A percentile compares a stretch with the other conserved stretches of the same genome.
Conservation (phyloP, 176 grass and related monocot species). For the Musa itinerans region DNA sequence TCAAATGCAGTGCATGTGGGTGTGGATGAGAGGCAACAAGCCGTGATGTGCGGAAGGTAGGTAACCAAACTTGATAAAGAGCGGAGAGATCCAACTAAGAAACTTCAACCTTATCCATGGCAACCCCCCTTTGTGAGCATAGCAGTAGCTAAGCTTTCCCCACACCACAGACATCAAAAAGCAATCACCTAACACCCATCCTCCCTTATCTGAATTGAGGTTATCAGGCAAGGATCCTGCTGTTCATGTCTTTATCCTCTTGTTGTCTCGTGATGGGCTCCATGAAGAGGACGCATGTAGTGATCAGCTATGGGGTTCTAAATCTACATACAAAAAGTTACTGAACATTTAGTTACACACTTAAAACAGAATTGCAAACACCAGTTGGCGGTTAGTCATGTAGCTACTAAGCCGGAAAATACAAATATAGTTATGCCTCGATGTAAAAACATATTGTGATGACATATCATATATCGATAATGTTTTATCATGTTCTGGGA, state of each 20-base stretch:
- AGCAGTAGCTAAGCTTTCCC: not conserved
- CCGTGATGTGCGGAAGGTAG: not conserved
- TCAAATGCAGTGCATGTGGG: not conserved
- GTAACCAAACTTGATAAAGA: slow-evolving; percentile 7
- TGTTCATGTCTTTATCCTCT: not conserved
- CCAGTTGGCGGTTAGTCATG: too few relatives aligned
- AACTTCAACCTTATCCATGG: not conserved
- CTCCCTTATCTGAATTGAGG: not conserved
- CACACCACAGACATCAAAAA: not conserved
- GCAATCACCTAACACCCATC: not conserved
- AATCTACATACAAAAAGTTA: not conserved
- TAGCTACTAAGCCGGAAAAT: too few relatives aligned
- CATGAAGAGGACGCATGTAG: not conserved
- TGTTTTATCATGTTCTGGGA: too few relatives aligned
- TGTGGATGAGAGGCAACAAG: not conserved
- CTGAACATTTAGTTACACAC: too few relatives aligned
- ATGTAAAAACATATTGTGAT: too few relatives aligned
- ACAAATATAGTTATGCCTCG: too few relatives aligned
- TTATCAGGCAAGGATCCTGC: not conserved
- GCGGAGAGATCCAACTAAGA: not conserved
- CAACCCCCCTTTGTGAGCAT: not conserved
- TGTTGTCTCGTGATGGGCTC: not conserved
- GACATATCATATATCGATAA: too few relatives aligned
- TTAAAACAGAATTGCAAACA: too few relatives aligned
- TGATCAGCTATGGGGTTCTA: too few relatives aligned